Percentiles rank a stretch among this genome's conserved stretches.
Conservation (phyloP, 1,284 basidiomycete species). For the Thecaphora thlaspeos region DNA sequence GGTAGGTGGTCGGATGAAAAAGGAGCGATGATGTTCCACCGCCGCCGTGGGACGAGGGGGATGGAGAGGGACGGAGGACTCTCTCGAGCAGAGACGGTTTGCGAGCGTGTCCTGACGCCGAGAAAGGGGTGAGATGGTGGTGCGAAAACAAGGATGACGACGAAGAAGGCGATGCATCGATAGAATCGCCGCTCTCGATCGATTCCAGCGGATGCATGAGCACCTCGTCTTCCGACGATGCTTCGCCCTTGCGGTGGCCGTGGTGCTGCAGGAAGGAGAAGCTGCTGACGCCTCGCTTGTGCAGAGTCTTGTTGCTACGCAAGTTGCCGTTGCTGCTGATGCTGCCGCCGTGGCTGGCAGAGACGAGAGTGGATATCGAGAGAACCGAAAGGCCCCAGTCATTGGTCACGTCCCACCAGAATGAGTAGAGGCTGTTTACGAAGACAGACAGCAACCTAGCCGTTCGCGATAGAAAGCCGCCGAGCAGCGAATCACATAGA, state of each 20-base stretch:
- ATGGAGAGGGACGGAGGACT: not conserved
- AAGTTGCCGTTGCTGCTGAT: not conserved
- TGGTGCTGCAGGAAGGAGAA: slow-evolving; percentile 1
- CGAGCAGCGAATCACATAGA: no score
- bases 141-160: not conserved
- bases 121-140: no score
- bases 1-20: slow-evolving; percentile 68
- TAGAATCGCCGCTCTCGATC: not conserved
- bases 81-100: not conserved
- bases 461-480: no score
- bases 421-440: slow-evolving; percentile 89
- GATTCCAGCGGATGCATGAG: not conserved
- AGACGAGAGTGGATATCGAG: slow-evolving; percentile 40
- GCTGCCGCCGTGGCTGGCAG: not conserved
- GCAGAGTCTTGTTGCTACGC: no score
- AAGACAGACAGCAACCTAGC: slow-evolving; percentile 83
- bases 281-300: slow-evolving; percentile 4
- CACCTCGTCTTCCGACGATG: not conserved
- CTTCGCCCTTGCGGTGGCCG: not conserved
- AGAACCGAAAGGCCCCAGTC: slow-evolving; percentile 92
- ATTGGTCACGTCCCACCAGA: slow-evolving; percentile 98
- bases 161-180: not conserved
- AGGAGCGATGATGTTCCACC: slow-evolving; percentile 5
- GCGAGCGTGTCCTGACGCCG: not conserved
- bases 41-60: not conserved